Evolutionary conservation across 2,329 filamentous ascomycete species (phyloP).

Genomic region (Tolypocladium sp.): DNA sequence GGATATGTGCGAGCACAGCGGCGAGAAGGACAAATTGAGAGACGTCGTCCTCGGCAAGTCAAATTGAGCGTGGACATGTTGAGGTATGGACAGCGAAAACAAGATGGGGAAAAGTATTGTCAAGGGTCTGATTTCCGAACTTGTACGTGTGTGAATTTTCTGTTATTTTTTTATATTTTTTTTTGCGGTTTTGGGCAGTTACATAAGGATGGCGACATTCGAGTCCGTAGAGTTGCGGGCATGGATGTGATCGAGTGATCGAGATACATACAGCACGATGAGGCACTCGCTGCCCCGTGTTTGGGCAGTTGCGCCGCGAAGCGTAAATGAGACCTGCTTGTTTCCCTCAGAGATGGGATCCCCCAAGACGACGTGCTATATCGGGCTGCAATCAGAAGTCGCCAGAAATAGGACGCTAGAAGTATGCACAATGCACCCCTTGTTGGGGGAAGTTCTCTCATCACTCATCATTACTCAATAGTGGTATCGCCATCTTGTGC

Average conservation of each 20-base stretch:
- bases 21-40: constrained; percentile 44
- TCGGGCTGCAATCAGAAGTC: background rate
- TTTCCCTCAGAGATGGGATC: background rate
- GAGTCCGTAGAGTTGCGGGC: background rate
- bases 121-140: background rate
- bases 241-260: background rate
- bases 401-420: background rate
- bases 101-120: background rate
- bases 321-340: background rate
- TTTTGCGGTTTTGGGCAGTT: background rate
- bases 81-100: background rate
- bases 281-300: background rate
- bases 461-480: background rate
- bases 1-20: constrained; percentile 54
- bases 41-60: constrained; percentile 29
- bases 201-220: background rate
- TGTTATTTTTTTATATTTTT: background rate
- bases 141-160: background rate
- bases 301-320: background rate
- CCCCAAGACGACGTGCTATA: background rate
- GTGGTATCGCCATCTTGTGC: background rate
- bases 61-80: background rate
- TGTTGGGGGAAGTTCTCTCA: background rate
- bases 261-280: background rate
- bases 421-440: background rate